Evolutionary conservation across 768 basidiomycete species (phyloP), one percentile per base, ranked within the genome.

Genomic region (Leccinum longicurvipes): DNA sequence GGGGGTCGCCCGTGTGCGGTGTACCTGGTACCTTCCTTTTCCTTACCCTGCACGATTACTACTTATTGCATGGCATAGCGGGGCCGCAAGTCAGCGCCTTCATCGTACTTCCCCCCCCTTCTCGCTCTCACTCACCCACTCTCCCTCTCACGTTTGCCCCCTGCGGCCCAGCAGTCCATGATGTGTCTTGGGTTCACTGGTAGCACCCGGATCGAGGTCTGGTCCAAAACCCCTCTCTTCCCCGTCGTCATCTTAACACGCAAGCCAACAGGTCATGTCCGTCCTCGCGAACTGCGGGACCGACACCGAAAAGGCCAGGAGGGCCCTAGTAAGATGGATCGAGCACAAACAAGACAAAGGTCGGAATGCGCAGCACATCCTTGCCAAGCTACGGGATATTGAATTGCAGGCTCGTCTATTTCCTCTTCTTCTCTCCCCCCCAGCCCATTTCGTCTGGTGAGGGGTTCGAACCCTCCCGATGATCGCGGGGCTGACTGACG

Each of bases 261-360:
- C 46, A 11, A 11, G 19, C 19, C 10, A 41, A 59, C 29, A 71
- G 70, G 70, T 71, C 54, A 65, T 72, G 39, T 12, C 65, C 12
- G 70, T 71, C 27, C 54, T 71, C 17, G 71, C 70, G 1, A 71
- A 69, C 19, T 71, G 70, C 48, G 70, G 70, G 6, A 55, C 54
- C 21, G 71, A 71, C 53, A 63, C 57, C 11, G 58, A 55, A 28
- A 62, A 8, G 27, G 70, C 71, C 15, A 62, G 59, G 42, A 61
- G 61, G 9, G 70, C 70, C n/a, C 46, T 71, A 0, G 67, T 69
- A 9, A 67, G 51, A 0, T 71, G 66, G 61, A 73, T 71, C 36
- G 50, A 48, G 47, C 64, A 53, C 24, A 71, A 71, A 12, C 71
- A 73, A 50, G 17, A 19, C 5, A 72, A 67, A 24, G 59, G 64